These are phyloP conservation scores for Penicillium salamii DNA, from an alignment of 495 filamentous ascomycete species.

Conservation along the genomic window DNA sequence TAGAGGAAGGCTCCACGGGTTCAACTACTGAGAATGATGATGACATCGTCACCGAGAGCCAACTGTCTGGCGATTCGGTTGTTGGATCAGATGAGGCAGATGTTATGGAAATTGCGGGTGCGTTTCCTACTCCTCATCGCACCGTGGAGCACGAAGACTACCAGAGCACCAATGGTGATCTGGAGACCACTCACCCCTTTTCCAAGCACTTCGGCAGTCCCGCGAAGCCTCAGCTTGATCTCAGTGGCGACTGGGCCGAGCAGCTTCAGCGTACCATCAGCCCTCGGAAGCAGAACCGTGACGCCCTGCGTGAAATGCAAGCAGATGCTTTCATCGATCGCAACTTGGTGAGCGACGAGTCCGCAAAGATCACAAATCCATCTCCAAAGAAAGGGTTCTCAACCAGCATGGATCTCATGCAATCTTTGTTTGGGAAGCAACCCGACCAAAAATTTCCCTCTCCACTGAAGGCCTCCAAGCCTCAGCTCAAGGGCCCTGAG, in stretches of 20 bases:
- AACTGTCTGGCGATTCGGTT: conserved; percentile 60
- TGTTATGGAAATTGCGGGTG: conserved; percentile 75
- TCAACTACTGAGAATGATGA: conserved; percentile 66
- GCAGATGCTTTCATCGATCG: conserved; percentile 49
- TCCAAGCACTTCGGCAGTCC: conserved; percentile 54
- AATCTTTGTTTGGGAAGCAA: conserved; percentile 69
- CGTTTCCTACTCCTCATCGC: conserved; percentile 62
- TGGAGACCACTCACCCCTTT: conserved; percentile 41
- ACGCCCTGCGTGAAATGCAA: conserved; percentile 59
- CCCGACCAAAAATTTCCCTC: conserved; percentile 34
- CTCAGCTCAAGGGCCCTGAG: conserved; percentile 64
- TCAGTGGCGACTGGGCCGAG: conserved; percentile 77
- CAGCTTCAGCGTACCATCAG: conserved; percentile 90
- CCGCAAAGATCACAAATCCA: conserved; percentile 25
- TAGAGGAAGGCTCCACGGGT: conserved; percentile 83
- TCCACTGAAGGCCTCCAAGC: conserved; percentile 39
- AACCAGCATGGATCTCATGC: conserved; percentile 87
- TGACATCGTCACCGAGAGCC: conserved; percentile 57
- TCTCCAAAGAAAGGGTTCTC: conserved; percentile 59
- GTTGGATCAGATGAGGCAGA: conserved; percentile 68
- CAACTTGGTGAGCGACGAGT: conserved; percentile 29
- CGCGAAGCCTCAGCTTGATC: conserved; percentile 54
- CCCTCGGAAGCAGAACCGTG: conserved; percentile 81
- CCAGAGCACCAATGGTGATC: conserved; percentile 41
- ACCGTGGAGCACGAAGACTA: conserved; percentile 62